These are phyloP conservation scores for Pisolithus marmoratus DNA, from an alignment of 768 basidiomycete species.

Conservation along the genomic window DNA sequence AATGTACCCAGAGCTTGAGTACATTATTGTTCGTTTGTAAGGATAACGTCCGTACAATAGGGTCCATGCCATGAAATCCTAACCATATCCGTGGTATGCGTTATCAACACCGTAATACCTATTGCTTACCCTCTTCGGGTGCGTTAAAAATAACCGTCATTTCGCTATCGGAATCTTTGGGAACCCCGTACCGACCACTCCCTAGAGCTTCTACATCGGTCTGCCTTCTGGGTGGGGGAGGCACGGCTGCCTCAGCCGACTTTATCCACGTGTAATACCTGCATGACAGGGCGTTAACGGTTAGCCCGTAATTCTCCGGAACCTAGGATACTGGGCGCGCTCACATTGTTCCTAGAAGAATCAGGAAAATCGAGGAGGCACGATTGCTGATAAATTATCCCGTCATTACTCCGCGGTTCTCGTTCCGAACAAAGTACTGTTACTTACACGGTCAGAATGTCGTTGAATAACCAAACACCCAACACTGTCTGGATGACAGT, in stretches of 20 bases:
- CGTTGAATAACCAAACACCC: conserved; percentile 71
- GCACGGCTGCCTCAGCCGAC: conserved; percentile 11
- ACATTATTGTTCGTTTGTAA: not conserved
- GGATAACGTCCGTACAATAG: not conserved
- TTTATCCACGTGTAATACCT: conserved; percentile 58
- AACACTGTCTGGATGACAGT: conserved; percentile 81
- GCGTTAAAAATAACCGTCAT: conserved; percentile 20
- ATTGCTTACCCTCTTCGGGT: conserved; percentile 19
- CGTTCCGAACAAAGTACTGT: not conserved
- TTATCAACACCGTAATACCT: not conserved
- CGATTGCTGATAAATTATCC: conserved; percentile 43
- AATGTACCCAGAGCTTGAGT: no score
- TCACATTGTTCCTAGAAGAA: conserved; percentile 64
- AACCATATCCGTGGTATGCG: not conserved
- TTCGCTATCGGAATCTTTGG: conserved; percentile 13
- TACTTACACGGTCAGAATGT: conserved; percentile 66
- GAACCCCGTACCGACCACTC: conserved; percentile 12
- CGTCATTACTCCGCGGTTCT: not conserved
- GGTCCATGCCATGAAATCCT: not conserved
- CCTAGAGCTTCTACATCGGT: conserved; percentile 37
- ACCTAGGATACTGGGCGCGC: conserved; percentile 12
- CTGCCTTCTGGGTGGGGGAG: conserved; percentile 22
- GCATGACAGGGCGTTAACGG: not conserved
- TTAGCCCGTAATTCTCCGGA: not conserved
- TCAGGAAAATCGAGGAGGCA: conserved; percentile 57